These are phyloP conservation scores for Ustilago xerochloae DNA, from an alignment of 1,284 basidiomycete species.

Conservation along the genomic window DNA sequence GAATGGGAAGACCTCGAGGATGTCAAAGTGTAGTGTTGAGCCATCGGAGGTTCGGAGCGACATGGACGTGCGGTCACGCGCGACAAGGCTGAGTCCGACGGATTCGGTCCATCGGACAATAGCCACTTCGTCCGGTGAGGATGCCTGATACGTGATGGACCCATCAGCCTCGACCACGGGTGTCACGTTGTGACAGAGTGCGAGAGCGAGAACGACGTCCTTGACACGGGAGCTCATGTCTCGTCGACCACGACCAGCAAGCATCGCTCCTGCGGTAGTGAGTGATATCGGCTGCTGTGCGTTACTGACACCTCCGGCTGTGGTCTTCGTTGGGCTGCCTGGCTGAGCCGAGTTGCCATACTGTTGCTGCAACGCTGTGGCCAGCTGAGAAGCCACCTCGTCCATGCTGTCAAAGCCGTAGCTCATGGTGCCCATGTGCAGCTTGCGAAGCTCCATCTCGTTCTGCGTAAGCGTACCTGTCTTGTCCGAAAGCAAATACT, in stretches of 20 bases:
- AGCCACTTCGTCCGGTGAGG: conserved; percentile 97
- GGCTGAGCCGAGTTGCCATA: conserved; percentile 21
- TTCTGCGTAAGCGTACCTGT: conserved; percentile 98
- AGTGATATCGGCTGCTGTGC: conserved; percentile 28
- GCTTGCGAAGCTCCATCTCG: conserved; percentile 98
- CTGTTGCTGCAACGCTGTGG: conserved; percentile 76
- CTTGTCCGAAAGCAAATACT: conserved; percentile 95
- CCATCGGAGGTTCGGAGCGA: conserved; percentile 65
- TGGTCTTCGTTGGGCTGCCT: conserved; percentile 28
- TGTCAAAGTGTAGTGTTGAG: conserved; percentile 76
- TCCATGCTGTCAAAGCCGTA: conserved; percentile 98
- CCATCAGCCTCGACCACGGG: conserved; percentile 94
- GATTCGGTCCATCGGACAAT: conserved; percentile 99
- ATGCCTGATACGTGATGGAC: conserved; percentile 94
- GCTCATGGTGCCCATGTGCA: conserved; percentile 98
- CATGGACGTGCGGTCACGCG: conserved; percentile 88
- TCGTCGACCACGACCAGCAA: conserved; percentile 83
- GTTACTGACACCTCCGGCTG: neutral
- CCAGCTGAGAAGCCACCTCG: conserved; percentile 89
- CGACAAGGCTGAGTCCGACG: conserved; percentile 86
- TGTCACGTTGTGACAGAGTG: conserved; percentile 97
- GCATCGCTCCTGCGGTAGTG: conserved; percentile 77
- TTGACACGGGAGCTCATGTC: conserved; percentile 96
- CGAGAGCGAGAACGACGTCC: conserved; percentile 91
- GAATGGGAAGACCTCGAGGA: conserved; percentile 94